These are phyloP conservation scores for Hypsizygus marmoreus DNA, from an alignment of 768 basidiomycete species.

Conservation along the genomic window DNA sequence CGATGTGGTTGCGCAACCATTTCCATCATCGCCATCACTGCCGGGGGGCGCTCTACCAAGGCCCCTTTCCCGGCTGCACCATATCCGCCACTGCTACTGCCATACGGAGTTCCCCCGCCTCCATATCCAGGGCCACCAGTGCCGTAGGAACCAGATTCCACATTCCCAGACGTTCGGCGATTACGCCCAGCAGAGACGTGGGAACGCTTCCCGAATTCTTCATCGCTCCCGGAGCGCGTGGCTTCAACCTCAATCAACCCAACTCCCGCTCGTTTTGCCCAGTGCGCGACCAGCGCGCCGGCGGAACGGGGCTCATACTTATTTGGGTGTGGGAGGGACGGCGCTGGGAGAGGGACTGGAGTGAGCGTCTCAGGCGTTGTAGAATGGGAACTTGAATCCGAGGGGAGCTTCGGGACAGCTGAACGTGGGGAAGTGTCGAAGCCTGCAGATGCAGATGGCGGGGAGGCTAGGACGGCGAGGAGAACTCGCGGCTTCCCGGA, in stretches of 20 bases:
- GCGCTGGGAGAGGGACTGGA: conserved; percentile 70
- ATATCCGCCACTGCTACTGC: conserved; percentile 14
- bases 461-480: conserved; percentile 50
- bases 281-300: conserved; percentile 62
- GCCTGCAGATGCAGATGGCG: conserved; percentile 27
- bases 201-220: too few species aligned
- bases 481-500: conserved; percentile 51
- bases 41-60: conserved; percentile 76
- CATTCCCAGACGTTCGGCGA: too few species aligned
- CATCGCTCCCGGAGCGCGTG: too few species aligned
- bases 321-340: conserved; percentile 47
- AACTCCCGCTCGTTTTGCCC: conserved; percentile 69
- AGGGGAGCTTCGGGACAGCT: conserved; percentile 22
- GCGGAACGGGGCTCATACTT: conserved; percentile 67
- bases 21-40: conserved; percentile 83
- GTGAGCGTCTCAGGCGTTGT: conserved; percentile 32
- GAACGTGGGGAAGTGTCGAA: conserved; percentile 36
- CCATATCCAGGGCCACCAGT: conserved; percentile 19
- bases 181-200: too few species aligned
- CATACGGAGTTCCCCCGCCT: conserved; percentile 5
- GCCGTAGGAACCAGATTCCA: too few species aligned
- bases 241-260: conserved; percentile 57
- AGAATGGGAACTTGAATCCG: conserved; percentile 28
- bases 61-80: too few species aligned
- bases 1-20: conserved; percentile 71